phyloP scores from a whole-genome alignment of 2,329 filamentous ascomycete genomes.

The Massarina eburnea region DNA sequence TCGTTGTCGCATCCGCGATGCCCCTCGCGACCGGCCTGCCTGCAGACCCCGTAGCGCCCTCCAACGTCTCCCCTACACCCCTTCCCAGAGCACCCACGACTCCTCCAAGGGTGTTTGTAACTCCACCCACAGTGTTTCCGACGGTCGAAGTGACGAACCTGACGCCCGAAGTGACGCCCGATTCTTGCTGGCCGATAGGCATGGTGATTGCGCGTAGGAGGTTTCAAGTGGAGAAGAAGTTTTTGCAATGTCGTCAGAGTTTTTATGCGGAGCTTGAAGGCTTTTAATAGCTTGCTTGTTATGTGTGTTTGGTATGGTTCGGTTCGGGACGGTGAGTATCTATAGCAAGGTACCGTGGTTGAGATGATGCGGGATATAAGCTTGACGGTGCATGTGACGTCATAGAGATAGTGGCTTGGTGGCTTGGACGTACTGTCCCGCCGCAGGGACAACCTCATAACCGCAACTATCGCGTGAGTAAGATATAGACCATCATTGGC shows the following conservation, averaged over 20 bases:
- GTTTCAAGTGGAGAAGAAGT: background rate
- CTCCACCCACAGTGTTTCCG: slow-evolving; percentile 57
- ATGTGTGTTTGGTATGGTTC: background rate
- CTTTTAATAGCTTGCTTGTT: background rate
- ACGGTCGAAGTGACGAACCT: slow-evolving; percentile 59
- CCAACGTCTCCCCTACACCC: slow-evolving; percentile 49
- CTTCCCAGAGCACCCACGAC: slow-evolving; percentile 52
- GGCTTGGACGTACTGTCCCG: too few relatives aligned
- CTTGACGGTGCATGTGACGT: slow-evolving; percentile 6
- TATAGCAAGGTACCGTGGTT: background rate
- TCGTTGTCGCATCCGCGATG: slow-evolving; percentile 46
- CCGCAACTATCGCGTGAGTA: too few relatives aligned
- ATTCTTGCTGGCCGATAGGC: slow-evolving; percentile 43
- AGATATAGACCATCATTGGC: too few relatives aligned
- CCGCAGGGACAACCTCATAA: too few relatives aligned
- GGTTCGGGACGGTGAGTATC: background rate
- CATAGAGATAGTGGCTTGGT: background rate
- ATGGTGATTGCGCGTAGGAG: slow-evolving; percentile 17
- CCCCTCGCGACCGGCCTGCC: slow-evolving; percentile 47
- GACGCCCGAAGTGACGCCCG: slow-evolving; percentile 53
- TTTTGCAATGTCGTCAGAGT: background rate
- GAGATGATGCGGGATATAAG: slow-evolving; percentile 4
- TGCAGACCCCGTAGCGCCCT: slow-evolving; percentile 49
- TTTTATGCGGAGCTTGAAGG: background rate
- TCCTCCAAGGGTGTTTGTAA: slow-evolving; percentile 56